phyloP scores from a whole-genome alignment of 106 monocot genomes.

The Vanilla planifolia region DNA sequence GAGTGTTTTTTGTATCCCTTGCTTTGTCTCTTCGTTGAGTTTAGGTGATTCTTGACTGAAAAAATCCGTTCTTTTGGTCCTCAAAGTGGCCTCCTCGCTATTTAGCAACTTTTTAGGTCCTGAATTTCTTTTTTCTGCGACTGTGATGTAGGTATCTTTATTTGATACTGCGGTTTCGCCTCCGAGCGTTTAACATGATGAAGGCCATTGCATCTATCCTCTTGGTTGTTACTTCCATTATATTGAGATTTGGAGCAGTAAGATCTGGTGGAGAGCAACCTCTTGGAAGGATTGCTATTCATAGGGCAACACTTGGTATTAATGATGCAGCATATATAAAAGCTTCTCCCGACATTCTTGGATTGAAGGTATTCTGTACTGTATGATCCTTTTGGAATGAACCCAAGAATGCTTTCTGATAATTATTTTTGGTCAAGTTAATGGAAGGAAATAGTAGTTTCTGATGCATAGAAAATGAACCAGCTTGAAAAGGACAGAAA shows the following conservation, averaged over 20 bases:
- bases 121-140: no score
- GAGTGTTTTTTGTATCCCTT: no score
- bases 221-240: not conserved
- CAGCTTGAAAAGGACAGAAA: no score
- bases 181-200: no score
- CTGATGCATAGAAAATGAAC: not conserved
- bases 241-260: slow-evolving; percentile 1
- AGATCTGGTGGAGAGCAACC: slow-evolving; percentile 45
- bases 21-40: no score
- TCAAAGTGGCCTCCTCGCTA: no score
- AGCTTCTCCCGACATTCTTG: slow-evolving; percentile 56
- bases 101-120: no score
- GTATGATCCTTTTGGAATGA: not conserved
- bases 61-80: no score
- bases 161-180: no score
- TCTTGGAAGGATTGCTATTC: slow-evolving; percentile 66
- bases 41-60: no score
- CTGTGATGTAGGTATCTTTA: no score
- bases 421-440: not conserved
- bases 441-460: not conserved
- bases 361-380: slow-evolving; percentile 42
- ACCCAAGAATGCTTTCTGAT: not conserved
- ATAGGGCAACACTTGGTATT: slow-evolving; percentile 32
- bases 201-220: not conserved
- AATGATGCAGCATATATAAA: slow-evolving; percentile 41